Evolutionary conservation across 805 yeast species (phyloP), one percentile per base, ranked within the genome.

Genomic region (Zygosaccharomyces siamensis): DNA sequence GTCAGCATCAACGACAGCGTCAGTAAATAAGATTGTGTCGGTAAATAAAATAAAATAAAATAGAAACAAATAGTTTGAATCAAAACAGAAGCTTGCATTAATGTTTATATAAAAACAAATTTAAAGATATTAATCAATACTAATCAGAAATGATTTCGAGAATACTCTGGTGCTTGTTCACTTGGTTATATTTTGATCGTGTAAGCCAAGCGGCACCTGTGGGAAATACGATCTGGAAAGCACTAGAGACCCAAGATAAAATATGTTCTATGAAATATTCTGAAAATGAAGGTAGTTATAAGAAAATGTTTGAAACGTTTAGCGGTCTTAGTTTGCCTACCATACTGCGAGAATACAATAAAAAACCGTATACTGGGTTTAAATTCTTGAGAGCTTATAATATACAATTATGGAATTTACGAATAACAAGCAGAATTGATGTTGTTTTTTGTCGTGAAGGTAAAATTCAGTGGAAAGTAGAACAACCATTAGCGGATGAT

Each of bases 361-460:
- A 53, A 31, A 45, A 66, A 10, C 73, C 76, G 0, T 83, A 74
- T 54, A 71, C 81, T 0, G 89, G 89, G 0, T 78, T 80, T 55
- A 76, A 76, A 47, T 64, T 82, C 2, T 74, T 75, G 43, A 69
- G 83, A 44, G 73, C 76, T 18, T 76, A 74, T 49, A 69, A 73
- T 20, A 59, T 74, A 21, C 75, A 72, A 62, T 68, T 27, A 45
- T 67, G 20, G 40, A 63, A 46, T 65, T 73, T 35, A 71, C 74
- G 6, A 54, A 72, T 48, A 59, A 70, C 47, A 12, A 79, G 74
- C 48, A 73, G 71, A 51, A 60, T 81, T 14, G 62, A 75, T 3
- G 52, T 83, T 14, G 67, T 75, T 0, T 80, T 75, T 54, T 83
- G 89, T 60, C 60, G 71, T 14, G 61, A 68, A 4, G 88, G 89